These are phyloP conservation scores for Draba incana DNA, from an alignment of 345 rosid species.

Conservation along the genomic window DNA sequence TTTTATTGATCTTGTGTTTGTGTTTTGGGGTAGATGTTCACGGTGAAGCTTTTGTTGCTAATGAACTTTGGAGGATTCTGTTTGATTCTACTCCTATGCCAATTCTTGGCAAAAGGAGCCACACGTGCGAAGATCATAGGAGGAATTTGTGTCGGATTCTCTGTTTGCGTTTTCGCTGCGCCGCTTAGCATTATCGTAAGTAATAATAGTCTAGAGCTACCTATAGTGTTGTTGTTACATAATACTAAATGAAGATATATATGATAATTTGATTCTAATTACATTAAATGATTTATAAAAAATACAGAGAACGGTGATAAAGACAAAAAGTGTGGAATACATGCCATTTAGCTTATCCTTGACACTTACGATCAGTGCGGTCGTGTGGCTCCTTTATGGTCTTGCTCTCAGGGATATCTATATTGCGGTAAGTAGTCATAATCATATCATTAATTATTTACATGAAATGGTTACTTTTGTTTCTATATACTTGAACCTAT, in stretches of 20 bases:
- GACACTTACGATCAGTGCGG: constrained; percentile 57
- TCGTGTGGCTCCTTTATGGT: constrained; percentile 63
- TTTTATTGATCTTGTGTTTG: background rate
- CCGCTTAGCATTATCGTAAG: constrained; percentile 67
- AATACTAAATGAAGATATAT: background rate
- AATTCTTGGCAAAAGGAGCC: constrained; percentile 50
- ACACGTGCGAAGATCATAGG: constrained; percentile 53
- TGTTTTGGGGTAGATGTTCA: constrained; percentile 46
- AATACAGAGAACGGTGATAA: constrained; percentile 50
- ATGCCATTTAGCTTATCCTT: constrained; percentile 65
- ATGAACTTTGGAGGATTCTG: constrained; percentile 57
- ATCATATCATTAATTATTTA: constrained; percentile 12
- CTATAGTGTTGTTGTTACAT: constrained; percentile 19
- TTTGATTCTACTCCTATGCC: constrained; percentile 49
- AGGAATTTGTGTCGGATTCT: constrained; percentile 56
- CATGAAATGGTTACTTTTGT: constrained; percentile 39
- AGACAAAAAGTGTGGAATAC: constrained; percentile 70
- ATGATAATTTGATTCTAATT: constrained; percentile 1
- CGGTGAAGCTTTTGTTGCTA: constrained; percentile 53
- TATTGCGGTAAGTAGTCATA: constrained; percentile 49
- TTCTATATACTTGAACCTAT: constrained; percentile 33
- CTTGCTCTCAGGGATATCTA: constrained; percentile 50
- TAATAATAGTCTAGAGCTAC: background rate
- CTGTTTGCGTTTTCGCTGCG: constrained; percentile 63
- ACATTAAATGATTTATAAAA: background rate